Conservation (phyloP, 2,329 filamentous ascomycete genomes). For the Aspergillus caelatus region DNA sequence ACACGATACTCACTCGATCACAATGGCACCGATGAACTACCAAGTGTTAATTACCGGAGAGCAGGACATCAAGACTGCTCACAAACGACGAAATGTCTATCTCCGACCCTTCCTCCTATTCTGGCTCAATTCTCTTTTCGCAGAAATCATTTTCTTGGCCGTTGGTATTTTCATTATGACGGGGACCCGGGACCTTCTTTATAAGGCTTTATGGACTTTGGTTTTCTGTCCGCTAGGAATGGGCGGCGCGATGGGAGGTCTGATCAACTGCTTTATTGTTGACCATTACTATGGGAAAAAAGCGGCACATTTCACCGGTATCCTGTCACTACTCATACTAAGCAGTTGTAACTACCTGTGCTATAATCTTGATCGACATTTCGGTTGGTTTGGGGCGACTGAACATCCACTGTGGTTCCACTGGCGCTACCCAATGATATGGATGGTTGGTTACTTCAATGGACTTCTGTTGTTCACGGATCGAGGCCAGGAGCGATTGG, state of each 20-base stretch:
- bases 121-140: constrained; percentile 14
- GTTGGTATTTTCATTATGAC: constrained; percentile 16
- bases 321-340: constrained; percentile 16
- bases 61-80: constrained; percentile 3
- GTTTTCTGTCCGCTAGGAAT: constrained; percentile 19
- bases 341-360: constrained; percentile 20
- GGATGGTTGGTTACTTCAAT: constrained; percentile 6
- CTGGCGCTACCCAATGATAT: constrained; percentile 16
- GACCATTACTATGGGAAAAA: constrained; percentile 20
- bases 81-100: constrained; percentile 12
- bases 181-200: constrained; percentile 15
- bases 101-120: constrained; percentile 17
- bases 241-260: constrained; percentile 17
- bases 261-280: constrained; percentile 19
- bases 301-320: constrained; percentile 16
- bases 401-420: constrained; percentile 16
- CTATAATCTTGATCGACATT: constrained; percentile 15
- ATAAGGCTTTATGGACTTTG: constrained; percentile 20
- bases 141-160: constrained; percentile 16
- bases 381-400: constrained; percentile 14
- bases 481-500: constrained; percentile 9
- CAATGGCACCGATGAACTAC: not conserved
- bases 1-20: not conserved
- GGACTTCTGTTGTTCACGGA: constrained; percentile 14
- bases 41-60: not conserved